Conservation (phyloP, 768 basidiomycete genomes). For the Coprinellus aureogranulatus region DNA sequence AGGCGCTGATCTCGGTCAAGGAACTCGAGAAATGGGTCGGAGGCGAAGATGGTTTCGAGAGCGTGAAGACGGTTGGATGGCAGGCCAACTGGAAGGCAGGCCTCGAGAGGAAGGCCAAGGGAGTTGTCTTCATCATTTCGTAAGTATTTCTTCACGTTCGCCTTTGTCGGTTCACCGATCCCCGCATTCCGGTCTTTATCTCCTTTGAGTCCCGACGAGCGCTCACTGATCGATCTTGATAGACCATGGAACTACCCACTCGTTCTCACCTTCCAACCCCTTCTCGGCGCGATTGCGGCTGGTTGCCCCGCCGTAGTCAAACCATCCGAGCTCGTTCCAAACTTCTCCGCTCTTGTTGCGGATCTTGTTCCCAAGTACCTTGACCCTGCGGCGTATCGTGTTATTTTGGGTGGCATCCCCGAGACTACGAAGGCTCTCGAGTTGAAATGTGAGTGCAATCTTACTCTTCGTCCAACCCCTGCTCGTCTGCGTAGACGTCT, state of each 20-base stretch:
- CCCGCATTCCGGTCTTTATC: too few species aligned
- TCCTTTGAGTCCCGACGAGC: too few species aligned
- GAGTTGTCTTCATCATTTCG: conserved; percentile 60
- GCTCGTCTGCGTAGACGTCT: conserved; percentile 19
- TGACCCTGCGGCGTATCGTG: conserved; percentile 46
- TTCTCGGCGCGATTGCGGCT: conserved; percentile 71
- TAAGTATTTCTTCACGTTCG: too few species aligned
- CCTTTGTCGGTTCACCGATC: too few species aligned
- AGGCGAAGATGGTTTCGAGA: conserved; percentile 31
- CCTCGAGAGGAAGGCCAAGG: conserved; percentile 57
- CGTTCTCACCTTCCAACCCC: conserved; percentile 52
- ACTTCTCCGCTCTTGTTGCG: conserved; percentile 48
- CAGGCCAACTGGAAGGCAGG: conserved; percentile 53
- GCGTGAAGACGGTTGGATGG: conserved; percentile 37
- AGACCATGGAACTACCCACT: conserved; percentile 75
- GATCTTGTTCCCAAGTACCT: conserved; percentile 52
- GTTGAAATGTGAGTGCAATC: conserved; percentile 40
- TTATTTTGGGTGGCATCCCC: conserved; percentile 58
- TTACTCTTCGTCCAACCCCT: too few species aligned
- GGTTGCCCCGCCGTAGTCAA: conserved; percentile 70
- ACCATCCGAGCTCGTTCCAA: conserved; percentile 59
- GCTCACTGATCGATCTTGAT: not conserved
- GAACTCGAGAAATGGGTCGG: conserved; percentile 59
- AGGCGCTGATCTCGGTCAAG: conserved; percentile 41
- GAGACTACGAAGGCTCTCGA: conserved; percentile 55